These are phyloP conservation scores for Trametes polyzona DNA, from an alignment of 1,284 basidiomycete species.

Conservation along the genomic window DNA sequence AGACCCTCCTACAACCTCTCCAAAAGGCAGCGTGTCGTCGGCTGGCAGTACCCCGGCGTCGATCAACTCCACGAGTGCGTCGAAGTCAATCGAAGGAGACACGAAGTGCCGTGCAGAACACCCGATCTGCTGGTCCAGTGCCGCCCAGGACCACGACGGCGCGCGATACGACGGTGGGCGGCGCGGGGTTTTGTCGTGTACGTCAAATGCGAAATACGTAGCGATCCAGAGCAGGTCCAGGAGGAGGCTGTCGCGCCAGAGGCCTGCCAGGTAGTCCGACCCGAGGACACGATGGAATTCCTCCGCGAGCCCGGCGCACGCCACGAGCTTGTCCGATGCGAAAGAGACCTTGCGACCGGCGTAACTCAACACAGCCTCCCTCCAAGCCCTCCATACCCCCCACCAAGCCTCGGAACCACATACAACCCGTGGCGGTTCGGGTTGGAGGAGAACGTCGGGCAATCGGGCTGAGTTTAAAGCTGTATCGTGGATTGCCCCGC, in stretches of 20 bases:
- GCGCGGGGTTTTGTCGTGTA: neutral
- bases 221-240: constrained; percentile 20
- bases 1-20: neutral
- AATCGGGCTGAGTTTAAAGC: neutral
- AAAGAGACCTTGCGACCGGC: constrained; percentile 8
- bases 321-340: constrained; percentile 21
- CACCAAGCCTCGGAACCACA: neutral
- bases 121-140: neutral
- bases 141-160: constrained; percentile 24
- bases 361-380: constrained; percentile 11
- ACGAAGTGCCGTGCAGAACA: too few relatives aligned
- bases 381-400: constrained; percentile 9
- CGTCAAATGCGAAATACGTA: too few relatives aligned
- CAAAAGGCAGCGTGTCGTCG: neutral
- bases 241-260: constrained; percentile 16
- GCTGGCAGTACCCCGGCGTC: neutral
- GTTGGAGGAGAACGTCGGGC: constrained; percentile 9
- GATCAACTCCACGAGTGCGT: too few relatives aligned
- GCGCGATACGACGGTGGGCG: constrained; percentile 9
- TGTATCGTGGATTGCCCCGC: constrained; percentile 9
- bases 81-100: neutral
- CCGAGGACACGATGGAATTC: constrained; percentile 13
- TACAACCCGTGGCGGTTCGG: neutral
- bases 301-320: constrained; percentile 20
- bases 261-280: constrained; percentile 22